A percentile compares a stretch with the other conserved stretches of the same genome.
Conservation (phyloP, 768 basidiomycete genomes). For the Postia placenta region DNA sequence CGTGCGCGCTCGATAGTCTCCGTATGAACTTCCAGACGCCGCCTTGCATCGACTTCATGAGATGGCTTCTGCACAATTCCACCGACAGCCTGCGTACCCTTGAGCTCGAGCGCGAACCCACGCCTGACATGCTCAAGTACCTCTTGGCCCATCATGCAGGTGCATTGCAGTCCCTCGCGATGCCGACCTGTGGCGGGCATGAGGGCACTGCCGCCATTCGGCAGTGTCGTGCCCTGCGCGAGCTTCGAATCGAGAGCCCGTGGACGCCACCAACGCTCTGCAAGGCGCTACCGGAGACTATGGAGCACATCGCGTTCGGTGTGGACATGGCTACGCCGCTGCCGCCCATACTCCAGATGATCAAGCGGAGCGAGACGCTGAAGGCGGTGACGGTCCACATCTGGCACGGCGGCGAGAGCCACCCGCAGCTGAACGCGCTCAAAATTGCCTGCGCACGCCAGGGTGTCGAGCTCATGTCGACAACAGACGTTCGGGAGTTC, state of each 20-base stretch:
- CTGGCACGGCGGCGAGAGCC: constrained; percentile 44
- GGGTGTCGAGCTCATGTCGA: constrained; percentile 50
- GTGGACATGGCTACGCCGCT: constrained; percentile 51
- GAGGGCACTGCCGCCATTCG: constrained; percentile 41
- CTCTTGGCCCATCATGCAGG: constrained; percentile 43
- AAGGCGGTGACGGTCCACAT: constrained; percentile 47
- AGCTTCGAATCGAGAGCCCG: constrained; percentile 52
- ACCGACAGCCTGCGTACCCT: constrained; percentile 41
- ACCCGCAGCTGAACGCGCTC: constrained; percentile 46
- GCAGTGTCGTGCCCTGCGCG: constrained; percentile 44
- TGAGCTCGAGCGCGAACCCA: constrained; percentile 58
- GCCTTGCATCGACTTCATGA: constrained; percentile 56
- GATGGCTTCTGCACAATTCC: constrained; percentile 65
- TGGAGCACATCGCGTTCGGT: constrained; percentile 57
- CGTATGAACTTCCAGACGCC: constrained; percentile 61
- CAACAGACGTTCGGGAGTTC: constrained; percentile 45
- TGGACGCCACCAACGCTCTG: constrained; percentile 39
- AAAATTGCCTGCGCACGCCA: constrained; percentile 59
- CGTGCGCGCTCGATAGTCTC: constrained; percentile 44
- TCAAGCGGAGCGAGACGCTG: constrained; percentile 41
- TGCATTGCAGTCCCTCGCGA: constrained; percentile 46
- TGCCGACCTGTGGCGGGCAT: constrained; percentile 47
- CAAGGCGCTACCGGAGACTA: constrained; percentile 39
- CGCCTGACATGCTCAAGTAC: constrained; percentile 46
- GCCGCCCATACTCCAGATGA: constrained; percentile 46